A percentile compares a stretch with the other conserved stretches of the same genome.
These are phyloP conservation scores for Phytopythium kandeliae DNA, from an alignment of 352 stramenopile genomes.

Conservation along the genomic window DNA sequence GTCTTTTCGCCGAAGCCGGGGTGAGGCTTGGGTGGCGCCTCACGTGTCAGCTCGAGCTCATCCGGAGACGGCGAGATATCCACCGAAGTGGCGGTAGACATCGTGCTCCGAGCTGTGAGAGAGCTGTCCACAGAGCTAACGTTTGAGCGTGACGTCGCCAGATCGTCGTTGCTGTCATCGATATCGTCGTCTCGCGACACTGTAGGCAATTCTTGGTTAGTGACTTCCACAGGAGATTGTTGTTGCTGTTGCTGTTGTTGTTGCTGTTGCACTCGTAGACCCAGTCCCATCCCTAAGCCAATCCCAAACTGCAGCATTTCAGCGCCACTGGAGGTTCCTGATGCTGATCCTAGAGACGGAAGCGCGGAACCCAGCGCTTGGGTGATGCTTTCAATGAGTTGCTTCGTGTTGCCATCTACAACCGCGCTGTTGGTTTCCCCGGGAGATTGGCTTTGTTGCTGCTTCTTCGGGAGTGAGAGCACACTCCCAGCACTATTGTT, in stretches of 20 bases:
- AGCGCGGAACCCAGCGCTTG: conserved; percentile 56
- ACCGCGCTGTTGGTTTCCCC: neutral
- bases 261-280: conserved; percentile 58
- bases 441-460: neutral
- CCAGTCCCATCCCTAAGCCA: conserved; percentile 87
- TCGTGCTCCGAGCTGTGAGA: conserved; percentile 21
- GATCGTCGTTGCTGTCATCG: conserved; percentile 19
- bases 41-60: conserved; percentile 30
- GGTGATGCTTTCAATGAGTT: conserved; percentile 73
- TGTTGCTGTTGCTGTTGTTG: conserved; percentile 12
- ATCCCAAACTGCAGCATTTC: conserved; percentile 81
- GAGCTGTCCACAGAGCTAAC: conserved; percentile 19
- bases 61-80: conserved; percentile 50
- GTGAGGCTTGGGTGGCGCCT: conserved; percentile 1
- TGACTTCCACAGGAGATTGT: no score
- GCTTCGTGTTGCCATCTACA: conserved; percentile 47
- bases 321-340: conserved; percentile 17
- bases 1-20: conserved; percentile 42
- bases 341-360: conserved; percentile 16
- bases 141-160: conserved; percentile 22
- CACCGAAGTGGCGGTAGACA: conserved; percentile 37
- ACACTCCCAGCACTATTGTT: neutral
- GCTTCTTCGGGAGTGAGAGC: conserved; percentile 3
- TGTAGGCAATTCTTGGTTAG: conserved; percentile 4
- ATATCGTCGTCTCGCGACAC: conserved; percentile 8